Base-by-base conservation (phyloP, 2,329 filamentous ascomycete species). In the Hypomyces perniciosus region DNA sequence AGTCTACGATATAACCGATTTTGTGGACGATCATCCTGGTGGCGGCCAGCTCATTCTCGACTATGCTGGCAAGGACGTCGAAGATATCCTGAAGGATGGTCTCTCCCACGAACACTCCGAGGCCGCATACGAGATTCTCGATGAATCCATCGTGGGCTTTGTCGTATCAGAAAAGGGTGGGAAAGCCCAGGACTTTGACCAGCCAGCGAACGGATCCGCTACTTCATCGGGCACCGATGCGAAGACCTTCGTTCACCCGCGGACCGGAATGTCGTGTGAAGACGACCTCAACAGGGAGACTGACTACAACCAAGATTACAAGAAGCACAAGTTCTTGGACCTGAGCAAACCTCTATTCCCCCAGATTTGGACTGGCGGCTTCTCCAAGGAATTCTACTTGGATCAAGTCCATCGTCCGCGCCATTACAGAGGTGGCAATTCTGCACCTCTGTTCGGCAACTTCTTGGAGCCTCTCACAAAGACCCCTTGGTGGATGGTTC, bases 381-480 rank as follows among this genome's bases (percentile, higher is more conserved):
- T 97, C 72, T 83, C 74, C 67, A 99, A 96, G 68, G 83, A 89
- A n/a, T 99, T 99, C 66, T 99, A 99, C 65, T 79, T 99, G 27
- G 85, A 96, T 60, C 93, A 99, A 68, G 88, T 99, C 47, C 93
- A 99, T 67, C 85, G 93, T 41, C 93, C 93, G 13, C 84, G 93
- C 53, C 92, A 99, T 69, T 99, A 97, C 78, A 95, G 85, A 66
- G 92, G 92, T 57, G 93, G 93, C 52, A 83, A 84, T 55, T 96
- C 90, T 6, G 93, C 93, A 35, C 93, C 93, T 20, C 72, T 99
- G 27, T 99, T 99, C 70, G 93, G 93, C 54, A 97, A 99, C 72
- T 95, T 99, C 68, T 76, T 99, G n/a, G 93, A 99, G 72, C 93
- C 93, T n/a, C 73, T 99, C 53, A 91, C 85, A 68, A 87, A 91